Percentiles rank a stretch among this genome's conserved stretches.
Evolutionary conservation across 2,329 filamentous ascomycete genomes (phyloP).

Genomic region (Mariannaea elegans): DNA sequence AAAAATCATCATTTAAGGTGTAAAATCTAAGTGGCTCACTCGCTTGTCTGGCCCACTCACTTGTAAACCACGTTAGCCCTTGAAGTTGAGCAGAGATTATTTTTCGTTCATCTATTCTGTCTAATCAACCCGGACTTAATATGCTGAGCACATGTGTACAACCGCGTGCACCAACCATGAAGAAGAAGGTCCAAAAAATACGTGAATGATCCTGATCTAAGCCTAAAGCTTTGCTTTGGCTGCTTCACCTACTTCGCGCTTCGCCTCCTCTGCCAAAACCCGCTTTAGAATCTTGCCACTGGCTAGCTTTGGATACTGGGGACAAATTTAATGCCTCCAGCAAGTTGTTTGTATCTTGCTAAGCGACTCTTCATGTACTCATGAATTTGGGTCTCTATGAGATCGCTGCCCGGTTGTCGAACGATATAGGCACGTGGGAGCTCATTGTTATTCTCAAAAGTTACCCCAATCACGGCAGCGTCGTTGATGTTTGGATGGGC

Average conservation of each 20-base stretch:
- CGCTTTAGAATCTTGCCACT: constrained; percentile 8
- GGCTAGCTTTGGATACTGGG: neutral
- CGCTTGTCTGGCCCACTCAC: no score
- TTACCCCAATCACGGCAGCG: constrained; percentile 2
- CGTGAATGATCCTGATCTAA: no score
- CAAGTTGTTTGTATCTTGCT: neutral
- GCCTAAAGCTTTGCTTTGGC: neutral
- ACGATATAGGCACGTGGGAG: constrained; percentile 4
- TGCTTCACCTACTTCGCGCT: neutral
- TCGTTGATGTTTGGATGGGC: neutral
- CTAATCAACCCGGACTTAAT: no score
- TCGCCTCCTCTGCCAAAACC: neutral
- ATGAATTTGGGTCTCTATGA: neutral
- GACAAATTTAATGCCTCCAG: neutral
- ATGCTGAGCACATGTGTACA: no score
- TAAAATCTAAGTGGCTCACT: no score
- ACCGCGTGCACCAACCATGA: no score
- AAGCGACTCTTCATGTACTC: neutral
- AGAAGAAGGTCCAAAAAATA: no score
- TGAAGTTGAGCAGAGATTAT: no score
- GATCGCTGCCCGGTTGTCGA: neutral
- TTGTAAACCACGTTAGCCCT: no score
- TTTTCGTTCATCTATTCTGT: no score
- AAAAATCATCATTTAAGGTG: no score
- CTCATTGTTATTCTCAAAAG: neutral